phyloP scores from a whole-genome alignment of 371 early-diverging fungal genomes.

The Thermomucor indicae-seudaticae region DNA sequence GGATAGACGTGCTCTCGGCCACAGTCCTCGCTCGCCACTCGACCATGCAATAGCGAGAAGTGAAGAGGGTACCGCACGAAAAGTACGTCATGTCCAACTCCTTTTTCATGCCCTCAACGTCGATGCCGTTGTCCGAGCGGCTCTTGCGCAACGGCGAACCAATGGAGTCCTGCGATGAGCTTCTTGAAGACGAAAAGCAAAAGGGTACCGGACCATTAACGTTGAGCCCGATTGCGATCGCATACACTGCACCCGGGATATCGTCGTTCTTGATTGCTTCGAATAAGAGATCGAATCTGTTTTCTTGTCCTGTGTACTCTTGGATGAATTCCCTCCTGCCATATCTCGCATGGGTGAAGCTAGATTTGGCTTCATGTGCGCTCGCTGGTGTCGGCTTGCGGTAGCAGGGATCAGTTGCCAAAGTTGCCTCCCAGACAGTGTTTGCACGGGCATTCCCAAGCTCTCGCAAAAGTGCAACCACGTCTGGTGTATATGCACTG shows the following conservation, averaged over 20 bases:
- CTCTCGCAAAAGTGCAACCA: conserved; percentile 46
- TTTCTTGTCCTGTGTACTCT: neutral
- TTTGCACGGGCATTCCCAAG: conserved; percentile 61
- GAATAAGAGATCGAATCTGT: conserved; percentile 20
- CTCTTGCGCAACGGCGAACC: neutral
- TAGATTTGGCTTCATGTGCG: conserved; percentile 6
- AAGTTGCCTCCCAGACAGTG: conserved; percentile 54
- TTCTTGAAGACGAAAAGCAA: too few species aligned
- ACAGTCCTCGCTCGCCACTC: conserved; percentile 1
- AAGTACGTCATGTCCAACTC: neutral
- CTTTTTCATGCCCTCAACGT: neutral
- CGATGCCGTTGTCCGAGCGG: conserved; percentile 1
- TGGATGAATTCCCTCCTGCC: conserved; percentile 24
- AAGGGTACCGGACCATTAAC: conserved; percentile 22
- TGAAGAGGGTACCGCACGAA: conserved; percentile 25
- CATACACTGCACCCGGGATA: conserved; percentile 34
- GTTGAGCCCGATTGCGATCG: conserved; percentile 36
- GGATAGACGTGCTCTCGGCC: conserved; percentile 26
- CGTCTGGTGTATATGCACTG: conserved; percentile 61
- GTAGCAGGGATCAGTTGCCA: conserved; percentile 23
- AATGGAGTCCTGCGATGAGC: too few species aligned
- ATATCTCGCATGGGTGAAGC: conserved; percentile 31
- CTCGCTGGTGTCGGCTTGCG: conserved; percentile 5
- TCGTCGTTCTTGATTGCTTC: conserved; percentile 32
- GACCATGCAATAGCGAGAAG: conserved; percentile 23